Percentiles rank a stretch among this genome's conserved stretches.
phyloP scores from a whole-genome alignment of 176 grass and related monocot species.

The Pontederia crassipes region DNA sequence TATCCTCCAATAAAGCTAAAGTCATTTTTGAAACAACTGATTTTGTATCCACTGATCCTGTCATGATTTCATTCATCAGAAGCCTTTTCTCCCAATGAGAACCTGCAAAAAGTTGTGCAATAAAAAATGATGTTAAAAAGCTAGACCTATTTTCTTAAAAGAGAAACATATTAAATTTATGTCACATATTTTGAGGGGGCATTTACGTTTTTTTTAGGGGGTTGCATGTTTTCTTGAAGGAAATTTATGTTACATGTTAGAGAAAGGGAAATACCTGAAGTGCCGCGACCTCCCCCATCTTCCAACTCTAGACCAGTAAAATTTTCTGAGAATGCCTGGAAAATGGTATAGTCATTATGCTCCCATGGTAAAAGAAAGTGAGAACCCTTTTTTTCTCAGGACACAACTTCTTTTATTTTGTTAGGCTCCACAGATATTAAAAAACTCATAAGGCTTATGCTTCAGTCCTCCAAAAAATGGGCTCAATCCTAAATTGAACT shows the following conservation, averaged over 20 bases:
- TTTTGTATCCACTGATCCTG: slow-evolving; percentile 92
- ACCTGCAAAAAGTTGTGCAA: slow-evolving; percentile 26
- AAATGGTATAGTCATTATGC: neutral
- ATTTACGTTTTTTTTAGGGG: too few species aligned
- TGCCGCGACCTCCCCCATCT: slow-evolving; percentile 96
- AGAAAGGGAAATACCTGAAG: slow-evolving; percentile 58
- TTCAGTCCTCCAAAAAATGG: neutral
- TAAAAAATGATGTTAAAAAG: neutral
- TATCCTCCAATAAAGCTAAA: slow-evolving; percentile 93
- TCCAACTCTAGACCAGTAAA: slow-evolving; percentile 95
- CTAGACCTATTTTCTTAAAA: neutral
- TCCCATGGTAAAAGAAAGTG: neutral
- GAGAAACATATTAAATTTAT: slow-evolving; percentile 7
- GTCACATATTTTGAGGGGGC: neutral
- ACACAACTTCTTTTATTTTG: too few species aligned
- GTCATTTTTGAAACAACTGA: slow-evolving; percentile 99
- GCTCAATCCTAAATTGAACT: slow-evolving; percentile 22
- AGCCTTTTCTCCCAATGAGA: slow-evolving; percentile 99
- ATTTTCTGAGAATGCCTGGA: slow-evolving; percentile 90
- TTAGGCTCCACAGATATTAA: too few species aligned
- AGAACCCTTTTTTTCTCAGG: too few species aligned
- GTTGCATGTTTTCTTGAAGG: too few species aligned
- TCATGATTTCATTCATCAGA: slow-evolving; percentile 99
- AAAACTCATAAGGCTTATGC: neutral
- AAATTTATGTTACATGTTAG: too few species aligned